These are phyloP conservation scores for Simmondsia chinensis DNA, from an alignment of 148 eudicot species.

Conservation along the genomic window DNA sequence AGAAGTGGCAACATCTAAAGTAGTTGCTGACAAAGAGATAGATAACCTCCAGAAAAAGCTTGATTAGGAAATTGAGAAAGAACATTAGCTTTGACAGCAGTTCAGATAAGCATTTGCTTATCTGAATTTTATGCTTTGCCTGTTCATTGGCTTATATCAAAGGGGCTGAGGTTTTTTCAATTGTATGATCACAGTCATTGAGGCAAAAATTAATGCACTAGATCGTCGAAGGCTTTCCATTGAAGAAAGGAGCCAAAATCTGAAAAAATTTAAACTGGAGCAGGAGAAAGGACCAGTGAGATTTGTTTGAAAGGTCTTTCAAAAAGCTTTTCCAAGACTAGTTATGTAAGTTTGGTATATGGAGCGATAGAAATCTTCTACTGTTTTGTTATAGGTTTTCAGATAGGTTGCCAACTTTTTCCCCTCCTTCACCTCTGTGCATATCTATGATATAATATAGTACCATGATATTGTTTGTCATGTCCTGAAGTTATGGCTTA, in stretches of 20 bases:
- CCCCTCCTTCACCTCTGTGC: too few species aligned
- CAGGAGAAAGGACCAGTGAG: slow-evolving; percentile 58
- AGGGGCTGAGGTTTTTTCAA: slow-evolving; percentile 20
- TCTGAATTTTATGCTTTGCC: not conserved
- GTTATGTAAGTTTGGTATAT: too few species aligned
- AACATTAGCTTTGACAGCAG: slow-evolving; percentile 45
- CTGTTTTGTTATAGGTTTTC: too few species aligned
- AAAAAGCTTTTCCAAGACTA: too few species aligned
- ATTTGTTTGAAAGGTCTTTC: not conserved
- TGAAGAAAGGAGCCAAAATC: slow-evolving; percentile 44
- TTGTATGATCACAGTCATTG: slow-evolving; percentile 45
- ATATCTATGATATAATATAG: too few species aligned
- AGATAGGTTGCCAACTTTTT: too few species aligned
- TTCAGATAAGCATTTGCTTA: slow-evolving; percentile 69
- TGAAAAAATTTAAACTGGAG: slow-evolving; percentile 54
- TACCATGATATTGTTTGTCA: too few species aligned
- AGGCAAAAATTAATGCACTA: slow-evolving; percentile 45
- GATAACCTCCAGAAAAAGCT: slow-evolving; percentile 49
- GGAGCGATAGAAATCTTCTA: too few species aligned
- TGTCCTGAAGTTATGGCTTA: too few species aligned
- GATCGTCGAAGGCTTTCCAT: slow-evolving; percentile 43
- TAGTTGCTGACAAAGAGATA: slow-evolving; percentile 46
- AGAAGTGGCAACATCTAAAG: slow-evolving; percentile 51
- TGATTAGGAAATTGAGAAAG: slow-evolving; percentile 49
- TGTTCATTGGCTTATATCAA: slow-evolving; percentile 5